A percentile compares a stretch with the other conserved stretches of the same genome.
phyloP scores from a whole-genome alignment of 2,329 filamentous ascomycete genomes.

The Sphaerulina vaccinii region DNA sequence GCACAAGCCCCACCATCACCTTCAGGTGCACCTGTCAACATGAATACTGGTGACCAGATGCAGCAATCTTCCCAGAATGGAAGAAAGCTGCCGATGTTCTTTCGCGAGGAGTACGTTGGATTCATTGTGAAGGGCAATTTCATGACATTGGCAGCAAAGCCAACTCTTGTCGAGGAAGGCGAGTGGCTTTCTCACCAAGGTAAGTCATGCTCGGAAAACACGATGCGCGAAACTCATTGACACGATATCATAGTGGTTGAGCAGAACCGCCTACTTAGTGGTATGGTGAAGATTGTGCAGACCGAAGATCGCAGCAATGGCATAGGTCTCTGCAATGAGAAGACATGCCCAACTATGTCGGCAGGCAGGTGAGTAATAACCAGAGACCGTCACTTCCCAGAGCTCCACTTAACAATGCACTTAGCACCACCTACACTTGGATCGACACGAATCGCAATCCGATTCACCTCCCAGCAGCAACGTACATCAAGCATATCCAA shows the following conservation, averaged over 20 bases:
- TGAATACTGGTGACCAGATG: slow-evolving; percentile 65
- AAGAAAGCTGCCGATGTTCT: slow-evolving; percentile 60
- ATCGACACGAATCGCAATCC: slow-evolving; percentile 83
- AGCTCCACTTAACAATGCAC: no score
- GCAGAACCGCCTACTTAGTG: slow-evolving; percentile 84
- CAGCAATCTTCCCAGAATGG: slow-evolving; percentile 37
- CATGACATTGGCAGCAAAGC: slow-evolving; percentile 88
- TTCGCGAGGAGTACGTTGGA: slow-evolving; percentile 71
- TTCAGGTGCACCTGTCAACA: slow-evolving; percentile 53
- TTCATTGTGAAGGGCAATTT: slow-evolving; percentile 97
- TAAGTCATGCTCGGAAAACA: slow-evolving; percentile 42
- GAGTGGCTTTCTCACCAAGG: slow-evolving; percentile 97
- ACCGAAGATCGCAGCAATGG: slow-evolving; percentile 70
- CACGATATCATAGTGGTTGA: slow-evolving; percentile 68
- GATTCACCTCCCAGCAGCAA: slow-evolving; percentile 85
- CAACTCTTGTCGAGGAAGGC: slow-evolving; percentile 87
- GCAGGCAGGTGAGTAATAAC: slow-evolving; percentile 75
- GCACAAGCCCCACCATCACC: slow-evolving; percentile 37
- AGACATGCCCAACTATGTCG: slow-evolving; percentile 86
- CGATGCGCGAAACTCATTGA: neutral
- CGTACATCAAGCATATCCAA: slow-evolving; percentile 94
- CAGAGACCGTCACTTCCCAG: neutral
- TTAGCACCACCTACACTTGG: slow-evolving; percentile 95
- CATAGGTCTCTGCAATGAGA: slow-evolving; percentile 76
- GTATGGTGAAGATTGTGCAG: slow-evolving; percentile 84